Conservation (phyloP, 2,329 filamentous ascomycete genomes). For the Chaetomiaceae sp. region DNA sequence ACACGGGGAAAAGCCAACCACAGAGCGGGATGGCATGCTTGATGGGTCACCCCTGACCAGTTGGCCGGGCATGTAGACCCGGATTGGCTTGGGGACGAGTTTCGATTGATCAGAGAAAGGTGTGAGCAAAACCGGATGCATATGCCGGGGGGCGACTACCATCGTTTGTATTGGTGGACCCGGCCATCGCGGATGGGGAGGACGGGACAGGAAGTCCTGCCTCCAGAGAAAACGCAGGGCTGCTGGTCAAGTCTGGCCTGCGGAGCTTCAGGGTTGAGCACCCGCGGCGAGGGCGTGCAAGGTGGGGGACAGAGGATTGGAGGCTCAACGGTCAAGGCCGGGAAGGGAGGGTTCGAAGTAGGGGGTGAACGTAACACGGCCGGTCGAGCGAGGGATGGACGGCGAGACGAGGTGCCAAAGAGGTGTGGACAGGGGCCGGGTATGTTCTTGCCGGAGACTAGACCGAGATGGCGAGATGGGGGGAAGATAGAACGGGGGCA, state of each 20-base stretch:
- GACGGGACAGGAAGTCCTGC: conserved; percentile 21
- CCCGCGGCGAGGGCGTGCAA: conserved; percentile 20
- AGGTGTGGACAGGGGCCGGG: conserved; percentile 8
- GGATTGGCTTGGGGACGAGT: conserved; percentile 27
- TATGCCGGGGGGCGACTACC: conserved; percentile 36
- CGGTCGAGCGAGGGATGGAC: conserved; percentile 14
- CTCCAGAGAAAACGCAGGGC: conserved; percentile 12
- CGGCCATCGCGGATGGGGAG: conserved; percentile 24
- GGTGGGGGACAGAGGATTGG: conserved; percentile 15
- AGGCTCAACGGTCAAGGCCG: conserved; percentile 23
- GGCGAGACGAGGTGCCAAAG: conserved; percentile 11
- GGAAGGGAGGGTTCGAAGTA: conserved; percentile 9
- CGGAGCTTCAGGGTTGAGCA: conserved; percentile 10
- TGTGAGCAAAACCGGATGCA: conserved; percentile 29
- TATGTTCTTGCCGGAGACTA: conserved; percentile 14
- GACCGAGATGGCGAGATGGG: conserved; percentile 19
- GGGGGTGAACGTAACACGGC: conserved; percentile 20
- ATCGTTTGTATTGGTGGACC: conserved; percentile 33
- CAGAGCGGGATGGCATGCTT: conserved; percentile 23
- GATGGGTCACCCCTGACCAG: conserved; percentile 30
- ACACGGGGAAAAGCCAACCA: conserved; percentile 24
- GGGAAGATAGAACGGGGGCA: conserved; percentile 14
- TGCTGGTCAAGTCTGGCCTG: conserved; percentile 6
- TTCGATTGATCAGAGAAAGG: conserved; percentile 32
- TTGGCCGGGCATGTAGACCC: conserved; percentile 23